These are phyloP conservation scores for Knoxia roxburghii DNA, from an alignment of 257 asterid genomes.

Conservation along the genomic window DNA sequence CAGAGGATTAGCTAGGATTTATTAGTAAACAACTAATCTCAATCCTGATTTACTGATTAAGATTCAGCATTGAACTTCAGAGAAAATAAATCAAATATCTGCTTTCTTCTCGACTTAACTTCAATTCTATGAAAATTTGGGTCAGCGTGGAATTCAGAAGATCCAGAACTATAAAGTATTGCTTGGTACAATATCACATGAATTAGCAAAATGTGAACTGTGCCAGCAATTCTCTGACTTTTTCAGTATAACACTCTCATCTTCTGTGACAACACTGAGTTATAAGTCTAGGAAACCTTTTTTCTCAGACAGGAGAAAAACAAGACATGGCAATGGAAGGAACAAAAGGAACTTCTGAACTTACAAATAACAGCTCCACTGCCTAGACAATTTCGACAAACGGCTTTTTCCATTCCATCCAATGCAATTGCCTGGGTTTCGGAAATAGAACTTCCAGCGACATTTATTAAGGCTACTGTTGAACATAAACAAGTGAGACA, in stretches of 20 bases:
- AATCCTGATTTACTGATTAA: neutral
- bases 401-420: constrained; percentile 62
- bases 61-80: neutral
- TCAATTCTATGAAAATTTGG: too few relatives aligned
- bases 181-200: neutral
- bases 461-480: constrained; percentile 44
- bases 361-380: constrained; percentile 87
- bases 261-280: neutral
- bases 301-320: neutral
- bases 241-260: neutral
- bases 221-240: neutral
- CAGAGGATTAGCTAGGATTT: neutral
- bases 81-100: neutral
- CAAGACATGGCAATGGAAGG: neutral
- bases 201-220: neutral
- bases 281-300: neutral
- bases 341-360: constrained; percentile 17
- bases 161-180: neutral
- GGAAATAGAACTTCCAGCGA: constrained; percentile 32
- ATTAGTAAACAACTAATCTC: neutral
- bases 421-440: constrained; percentile 48
- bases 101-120: neutral
- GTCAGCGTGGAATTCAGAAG: neutral
- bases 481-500: constrained; percentile 79
- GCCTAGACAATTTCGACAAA: constrained; percentile 84